Percentiles rank a stretch among this genome's conserved stretches.
phyloP scores from a whole-genome alignment of 1,139 yeast species.

The Candida tunisiensis region DNA sequence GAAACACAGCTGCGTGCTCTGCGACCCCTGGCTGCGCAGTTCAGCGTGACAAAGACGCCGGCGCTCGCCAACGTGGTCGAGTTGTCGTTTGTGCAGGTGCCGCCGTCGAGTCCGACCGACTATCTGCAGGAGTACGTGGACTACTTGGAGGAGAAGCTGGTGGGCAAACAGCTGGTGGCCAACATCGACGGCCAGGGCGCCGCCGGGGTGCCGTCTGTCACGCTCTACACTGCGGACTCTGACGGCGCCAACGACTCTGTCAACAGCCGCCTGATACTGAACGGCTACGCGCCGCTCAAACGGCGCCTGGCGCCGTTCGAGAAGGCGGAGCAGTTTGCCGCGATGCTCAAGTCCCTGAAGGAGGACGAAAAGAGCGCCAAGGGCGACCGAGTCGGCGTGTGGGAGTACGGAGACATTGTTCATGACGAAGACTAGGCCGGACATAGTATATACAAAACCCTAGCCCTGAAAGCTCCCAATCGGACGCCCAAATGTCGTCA shows the following conservation, averaged over 20 bases:
- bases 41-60: conserved; percentile 25
- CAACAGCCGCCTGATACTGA: conserved; percentile 42
- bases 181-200: conserved; percentile 25
- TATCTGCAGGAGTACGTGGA: conserved; percentile 44
- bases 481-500: too few species aligned
- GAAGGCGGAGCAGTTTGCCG: conserved; percentile 17
- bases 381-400: conserved; percentile 43
- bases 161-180: conserved; percentile 42
- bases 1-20: conserved; percentile 28
- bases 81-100: conserved; percentile 40
- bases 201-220: conserved; percentile 27
- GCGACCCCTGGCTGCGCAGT: conserved; percentile 40
- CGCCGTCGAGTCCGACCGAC: conserved; percentile 48
- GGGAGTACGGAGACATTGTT: conserved; percentile 70
- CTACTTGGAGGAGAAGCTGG: conserved; percentile 35
- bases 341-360: conserved; percentile 17
- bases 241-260: conserved; percentile 43
- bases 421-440: too few species aligned
- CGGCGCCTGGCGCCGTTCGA: conserved; percentile 23
- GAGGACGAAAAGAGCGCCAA: conserved; percentile 35
- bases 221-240: conserved; percentile 45
- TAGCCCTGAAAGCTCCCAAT: too few species aligned
- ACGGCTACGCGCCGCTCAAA: conserved; percentile 53
- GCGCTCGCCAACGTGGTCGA: conserved; percentile 42
- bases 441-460: too few species aligned